A percentile compares a stretch with the other conserved stretches of the same genome.
Conservation (phyloP, 2,329 filamentous ascomycete genomes). For the Sporothrix phasma region DNA sequence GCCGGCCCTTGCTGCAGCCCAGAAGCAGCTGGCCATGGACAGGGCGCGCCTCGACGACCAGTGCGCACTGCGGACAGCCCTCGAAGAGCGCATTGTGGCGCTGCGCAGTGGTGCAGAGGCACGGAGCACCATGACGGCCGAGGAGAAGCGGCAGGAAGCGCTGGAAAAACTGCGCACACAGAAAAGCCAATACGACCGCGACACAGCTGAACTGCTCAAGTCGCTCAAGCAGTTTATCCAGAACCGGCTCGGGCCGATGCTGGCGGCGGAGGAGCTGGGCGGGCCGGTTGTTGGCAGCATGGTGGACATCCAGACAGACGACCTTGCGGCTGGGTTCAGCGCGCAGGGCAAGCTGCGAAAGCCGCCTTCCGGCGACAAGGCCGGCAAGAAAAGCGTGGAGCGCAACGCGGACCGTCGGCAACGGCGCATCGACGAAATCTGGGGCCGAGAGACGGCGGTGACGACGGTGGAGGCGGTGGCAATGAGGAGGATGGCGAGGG, state of each 20-base stretch:
- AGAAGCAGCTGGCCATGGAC: slow-evolving; percentile 41
- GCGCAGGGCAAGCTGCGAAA: slow-evolving; percentile 44
- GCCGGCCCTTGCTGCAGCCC: slow-evolving; percentile 27
- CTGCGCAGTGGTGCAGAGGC: slow-evolving; percentile 49
- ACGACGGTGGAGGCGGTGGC: not conserved
- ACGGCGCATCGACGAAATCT: slow-evolving; percentile 54
- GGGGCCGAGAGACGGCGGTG: slow-evolving; percentile 31
- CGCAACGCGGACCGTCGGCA: slow-evolving; percentile 39
- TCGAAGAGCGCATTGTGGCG: slow-evolving; percentile 47
- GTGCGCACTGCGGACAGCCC: slow-evolving; percentile 41
- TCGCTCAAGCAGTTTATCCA: slow-evolving; percentile 63
- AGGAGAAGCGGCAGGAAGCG: slow-evolving; percentile 52
- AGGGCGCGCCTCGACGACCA: slow-evolving; percentile 44
- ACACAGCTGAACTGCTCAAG: slow-evolving; percentile 51
- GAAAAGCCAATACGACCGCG: slow-evolving; percentile 49
- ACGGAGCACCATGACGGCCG: slow-evolving; percentile 44
- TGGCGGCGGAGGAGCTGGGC: slow-evolving; percentile 74
- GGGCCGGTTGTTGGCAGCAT: slow-evolving; percentile 72
- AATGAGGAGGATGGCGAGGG: not conserved
- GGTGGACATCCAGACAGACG: slow-evolving; percentile 52
- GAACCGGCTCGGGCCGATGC: slow-evolving; percentile 58
- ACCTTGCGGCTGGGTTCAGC: slow-evolving; percentile 50
- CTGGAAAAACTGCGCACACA: slow-evolving; percentile 50
- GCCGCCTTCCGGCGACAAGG: slow-evolving; percentile 34
- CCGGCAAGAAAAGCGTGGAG: slow-evolving; percentile 34